phyloP scores from a whole-genome alignment of 768 basidiomycete genomes.

The Fistulinella prunicolor region DNA sequence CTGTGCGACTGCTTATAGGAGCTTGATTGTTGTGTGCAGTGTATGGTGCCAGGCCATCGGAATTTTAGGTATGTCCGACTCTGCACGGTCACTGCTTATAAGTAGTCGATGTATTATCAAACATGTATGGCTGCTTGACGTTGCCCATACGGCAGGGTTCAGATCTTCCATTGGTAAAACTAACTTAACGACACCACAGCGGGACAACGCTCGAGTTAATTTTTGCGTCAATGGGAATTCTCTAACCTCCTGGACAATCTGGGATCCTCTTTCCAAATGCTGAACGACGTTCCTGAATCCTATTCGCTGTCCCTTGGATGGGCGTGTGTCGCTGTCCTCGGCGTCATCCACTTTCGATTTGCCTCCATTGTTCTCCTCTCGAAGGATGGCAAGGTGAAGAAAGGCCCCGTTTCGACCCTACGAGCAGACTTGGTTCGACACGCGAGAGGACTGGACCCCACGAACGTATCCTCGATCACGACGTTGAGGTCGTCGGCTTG shows the following conservation, averaged over 20 bases:
- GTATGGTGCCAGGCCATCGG: too few species aligned
- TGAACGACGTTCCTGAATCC: neutral
- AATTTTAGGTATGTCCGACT: too few species aligned
- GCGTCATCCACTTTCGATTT: constrained; percentile 10
- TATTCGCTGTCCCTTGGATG: constrained; percentile 21
- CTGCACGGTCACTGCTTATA: too few species aligned
- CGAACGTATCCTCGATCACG: constrained; percentile 15
- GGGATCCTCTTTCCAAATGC: neutral
- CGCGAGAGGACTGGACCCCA: constrained; percentile 29
- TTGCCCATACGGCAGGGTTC: too few species aligned
- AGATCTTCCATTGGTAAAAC: too few species aligned
- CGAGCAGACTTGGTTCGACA: constrained; percentile 13
- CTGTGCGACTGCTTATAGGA: too few species aligned
- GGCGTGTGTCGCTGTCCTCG: constrained; percentile 11
- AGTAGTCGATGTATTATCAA: too few species aligned
- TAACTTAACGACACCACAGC: too few species aligned
- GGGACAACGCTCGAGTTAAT: too few species aligned
- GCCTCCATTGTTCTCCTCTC: constrained; percentile 27
- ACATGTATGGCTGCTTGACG: too few species aligned
- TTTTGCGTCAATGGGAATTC: too few species aligned
- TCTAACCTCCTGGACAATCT: neutral
- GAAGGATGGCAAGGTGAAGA: constrained; percentile 21
- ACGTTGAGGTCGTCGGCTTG: constrained; percentile 4
- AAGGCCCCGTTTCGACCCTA: constrained; percentile 7
- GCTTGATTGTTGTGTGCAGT: too few species aligned